A percentile compares a stretch with the other conserved stretches of the same genome.
Evolutionary conservation across 2,329 filamentous ascomycete species (phyloP).

Genomic region (Bipolaris zeicola): DNA sequence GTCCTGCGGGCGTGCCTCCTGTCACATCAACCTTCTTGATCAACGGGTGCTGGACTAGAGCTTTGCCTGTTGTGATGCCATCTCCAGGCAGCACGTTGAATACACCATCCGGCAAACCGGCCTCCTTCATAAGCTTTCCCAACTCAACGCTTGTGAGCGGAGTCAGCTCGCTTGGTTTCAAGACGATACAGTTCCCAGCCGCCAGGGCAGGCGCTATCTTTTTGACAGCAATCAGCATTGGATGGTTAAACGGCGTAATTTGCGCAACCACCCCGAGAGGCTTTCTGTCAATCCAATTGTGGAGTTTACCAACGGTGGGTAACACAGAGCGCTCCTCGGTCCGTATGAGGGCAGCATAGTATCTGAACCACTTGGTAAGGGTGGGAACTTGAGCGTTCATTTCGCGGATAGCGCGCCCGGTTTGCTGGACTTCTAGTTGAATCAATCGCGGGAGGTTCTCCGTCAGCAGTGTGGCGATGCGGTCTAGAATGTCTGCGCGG

Average conservation of each 20-base stretch:
- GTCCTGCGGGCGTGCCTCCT: constrained; percentile 45
- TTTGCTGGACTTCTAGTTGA: constrained; percentile 68
- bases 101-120: constrained; percentile 46
- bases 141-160: constrained; percentile 46
- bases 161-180: constrained; percentile 49
- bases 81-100: constrained; percentile 45
- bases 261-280: constrained; percentile 48
- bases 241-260: constrained; percentile 50
- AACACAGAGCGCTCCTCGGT: constrained; percentile 70
- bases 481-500: constrained; percentile 68
- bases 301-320: constrained; percentile 64
- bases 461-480: constrained; percentile 61
- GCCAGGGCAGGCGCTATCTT: constrained; percentile 48
- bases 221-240: constrained; percentile 49
- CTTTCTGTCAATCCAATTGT: constrained; percentile 51
- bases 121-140: constrained; percentile 46
- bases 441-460: constrained; percentile 62
- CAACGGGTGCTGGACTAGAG: constrained; percentile 43
- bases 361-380: constrained; percentile 72
- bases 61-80: constrained; percentile 43
- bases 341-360: constrained; percentile 71
- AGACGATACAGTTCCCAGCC: constrained; percentile 43
- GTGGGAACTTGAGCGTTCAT: constrained; percentile 72
- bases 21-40: constrained; percentile 49
- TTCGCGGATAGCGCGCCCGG: constrained; percentile 70